A percentile compares a stretch with the other conserved stretches of the same genome.
Evolutionary conservation across 1,139 yeast species (phyloP).

Genomic region (Blastobotrys aristatus): DNA sequence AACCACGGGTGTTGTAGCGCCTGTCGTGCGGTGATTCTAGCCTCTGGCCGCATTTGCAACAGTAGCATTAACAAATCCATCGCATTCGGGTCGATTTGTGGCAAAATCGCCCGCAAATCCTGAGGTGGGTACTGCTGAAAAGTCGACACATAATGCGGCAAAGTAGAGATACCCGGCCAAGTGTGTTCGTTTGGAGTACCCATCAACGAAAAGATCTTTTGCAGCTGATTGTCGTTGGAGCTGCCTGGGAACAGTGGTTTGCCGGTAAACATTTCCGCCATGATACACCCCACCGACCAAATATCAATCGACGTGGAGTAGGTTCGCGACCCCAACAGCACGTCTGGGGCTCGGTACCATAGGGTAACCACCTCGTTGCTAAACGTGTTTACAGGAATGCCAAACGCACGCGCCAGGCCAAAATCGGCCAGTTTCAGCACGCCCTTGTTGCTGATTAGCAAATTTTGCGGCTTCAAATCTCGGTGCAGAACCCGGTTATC

Average conservation of each 20-base stretch:
- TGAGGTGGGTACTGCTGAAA: slow-evolving; percentile 79
- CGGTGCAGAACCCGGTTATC: slow-evolving; percentile 92
- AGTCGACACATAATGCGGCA: slow-evolving; percentile 79
- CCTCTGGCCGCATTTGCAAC: slow-evolving; percentile 89
- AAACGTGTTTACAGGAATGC: slow-evolving; percentile 95
- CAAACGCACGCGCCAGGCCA: slow-evolving; percentile 96
- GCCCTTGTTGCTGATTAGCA: slow-evolving; percentile 81
- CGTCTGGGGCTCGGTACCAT: slow-evolving; percentile 99
- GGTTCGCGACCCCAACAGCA: slow-evolving; percentile 86
- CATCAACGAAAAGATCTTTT: slow-evolving; percentile 83
- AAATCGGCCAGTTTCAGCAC: slow-evolving; percentile 94
- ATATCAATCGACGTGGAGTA: slow-evolving; percentile 95
- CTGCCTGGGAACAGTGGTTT: slow-evolving; percentile 95
- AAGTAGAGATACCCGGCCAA: slow-evolving; percentile 89
- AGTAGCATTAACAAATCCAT: slow-evolving; percentile 71
- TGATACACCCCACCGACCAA: slow-evolving; percentile 98
- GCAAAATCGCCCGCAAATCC: slow-evolving; percentile 71
- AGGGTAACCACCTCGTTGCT: slow-evolving; percentile 96
- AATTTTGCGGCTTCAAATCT: slow-evolving; percentile 92
- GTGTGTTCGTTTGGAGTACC: slow-evolving; percentile 95
- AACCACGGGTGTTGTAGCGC: slow-evolving; percentile 97
- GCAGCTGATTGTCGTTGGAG: slow-evolving; percentile 90
- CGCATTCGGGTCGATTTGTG: slow-evolving; percentile 73
- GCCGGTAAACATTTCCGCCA: slow-evolving; percentile 99
- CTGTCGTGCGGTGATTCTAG: slow-evolving; percentile 83